These are phyloP conservation scores for Aethionema arabicum DNA, from an alignment of 345 rosid species.

Conservation along the genomic window DNA sequence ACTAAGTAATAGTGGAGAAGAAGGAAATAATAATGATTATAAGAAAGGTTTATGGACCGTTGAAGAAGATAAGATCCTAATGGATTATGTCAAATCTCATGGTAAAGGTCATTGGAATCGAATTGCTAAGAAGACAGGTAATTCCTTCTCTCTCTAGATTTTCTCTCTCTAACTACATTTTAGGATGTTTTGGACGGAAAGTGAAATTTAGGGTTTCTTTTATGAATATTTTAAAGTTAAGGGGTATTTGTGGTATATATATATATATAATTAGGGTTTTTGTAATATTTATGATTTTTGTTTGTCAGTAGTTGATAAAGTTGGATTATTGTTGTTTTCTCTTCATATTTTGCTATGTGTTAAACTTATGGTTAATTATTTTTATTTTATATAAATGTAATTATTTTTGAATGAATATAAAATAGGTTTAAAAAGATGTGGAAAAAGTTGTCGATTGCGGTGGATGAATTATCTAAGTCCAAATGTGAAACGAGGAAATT, in stretches of 20 bases:
- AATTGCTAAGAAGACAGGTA: conserved; percentile 52
- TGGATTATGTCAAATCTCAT: conserved; percentile 50
- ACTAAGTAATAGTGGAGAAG: conserved; percentile 26
- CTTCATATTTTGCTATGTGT: not conserved
- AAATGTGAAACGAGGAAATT: conserved; percentile 46
- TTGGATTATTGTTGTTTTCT: not conserved
- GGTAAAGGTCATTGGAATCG: conserved; percentile 74
- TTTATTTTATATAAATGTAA: not conserved
- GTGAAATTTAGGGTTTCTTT: not conserved
- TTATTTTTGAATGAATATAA: not conserved
- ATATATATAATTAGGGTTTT: too few relatives aligned
- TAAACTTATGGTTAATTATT: not conserved
- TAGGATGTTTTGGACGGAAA: not conserved
- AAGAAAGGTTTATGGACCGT: conserved; percentile 51
- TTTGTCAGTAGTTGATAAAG: not conserved
- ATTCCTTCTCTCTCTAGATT: conserved; percentile 17
- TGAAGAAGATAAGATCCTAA: conserved; percentile 51
- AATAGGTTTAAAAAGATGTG: conserved; percentile 60
- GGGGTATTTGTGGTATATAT: not conserved
- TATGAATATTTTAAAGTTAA: conserved; percentile 1
- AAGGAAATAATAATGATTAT: conserved; percentile 38
- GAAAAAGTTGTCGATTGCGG: conserved; percentile 68
- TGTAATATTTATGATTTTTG: not conserved
- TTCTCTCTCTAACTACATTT: conserved; percentile 6
- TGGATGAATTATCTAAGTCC: conserved; percentile 68